Conservation (phyloP, 2,329 filamentous ascomycete species). For the Acephala macrosclerotiorum region DNA sequence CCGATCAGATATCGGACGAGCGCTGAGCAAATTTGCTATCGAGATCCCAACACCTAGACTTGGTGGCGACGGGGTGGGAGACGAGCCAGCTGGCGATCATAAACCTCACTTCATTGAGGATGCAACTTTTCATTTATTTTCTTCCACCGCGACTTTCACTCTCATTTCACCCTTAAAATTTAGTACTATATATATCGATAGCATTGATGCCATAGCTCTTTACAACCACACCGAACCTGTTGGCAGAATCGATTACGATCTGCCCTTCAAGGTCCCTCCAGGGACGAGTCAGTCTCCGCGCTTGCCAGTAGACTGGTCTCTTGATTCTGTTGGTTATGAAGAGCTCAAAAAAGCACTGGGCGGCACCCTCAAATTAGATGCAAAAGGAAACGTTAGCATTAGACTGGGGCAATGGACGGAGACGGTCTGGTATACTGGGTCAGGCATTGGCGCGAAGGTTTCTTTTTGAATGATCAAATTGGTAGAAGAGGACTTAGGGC, state of each 20-base stretch:
- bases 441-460: constrained; percentile 74
- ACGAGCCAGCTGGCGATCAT: constrained; percentile 50
- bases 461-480: constrained; percentile 43
- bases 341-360: constrained; percentile 82
- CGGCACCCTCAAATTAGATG: constrained; percentile 79
- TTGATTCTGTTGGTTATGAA: constrained; percentile 82
- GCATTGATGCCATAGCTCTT: constrained; percentile 82
- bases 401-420: constrained; percentile 79
- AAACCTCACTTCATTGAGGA: constrained; percentile 79
- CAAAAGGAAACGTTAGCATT: constrained; percentile 77
- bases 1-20: constrained; percentile 74
- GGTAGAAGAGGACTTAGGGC: neutral
- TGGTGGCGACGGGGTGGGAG: constrained; percentile 47
- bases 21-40: constrained; percentile 75
- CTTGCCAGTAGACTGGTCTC: constrained; percentile 82
- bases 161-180: constrained; percentile 79
- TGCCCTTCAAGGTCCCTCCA: constrained; percentile 79
- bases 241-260: constrained; percentile 77
- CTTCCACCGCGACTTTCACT: constrained; percentile 85
- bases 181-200: constrained; percentile 78
- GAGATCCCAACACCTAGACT: constrained; percentile 76
- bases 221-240: constrained; percentile 83
- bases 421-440: constrained; percentile 72
- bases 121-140: constrained; percentile 85
- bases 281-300: constrained; percentile 76